A percentile compares a stretch with the other conserved stretches of the same genome.
Conservation (phyloP, 345 rosid species). For the Hypericum perforatum region DNA sequence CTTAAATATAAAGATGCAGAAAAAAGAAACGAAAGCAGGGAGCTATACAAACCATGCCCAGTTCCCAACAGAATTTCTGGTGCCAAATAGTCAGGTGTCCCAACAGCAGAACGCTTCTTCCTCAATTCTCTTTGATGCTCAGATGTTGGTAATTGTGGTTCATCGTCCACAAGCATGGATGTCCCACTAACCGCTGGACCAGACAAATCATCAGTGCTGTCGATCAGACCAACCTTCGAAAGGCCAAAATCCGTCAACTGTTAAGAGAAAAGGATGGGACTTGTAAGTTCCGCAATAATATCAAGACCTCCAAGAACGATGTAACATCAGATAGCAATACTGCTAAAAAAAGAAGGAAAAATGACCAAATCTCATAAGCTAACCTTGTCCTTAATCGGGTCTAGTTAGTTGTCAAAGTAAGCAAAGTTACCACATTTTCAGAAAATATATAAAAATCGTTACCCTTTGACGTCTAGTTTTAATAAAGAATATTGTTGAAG, state of each 20-base stretch:
- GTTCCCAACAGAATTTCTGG: constrained; percentile 99
- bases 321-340: not conserved
- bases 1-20: not conserved
- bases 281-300: not conserved
- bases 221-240: constrained; percentile 95
- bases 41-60: constrained; percentile 82
- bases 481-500: too few species aligned
- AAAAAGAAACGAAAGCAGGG: constrained; percentile 18
- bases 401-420: too few species aligned
- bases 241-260: constrained; percentile 90
- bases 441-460: too few species aligned
- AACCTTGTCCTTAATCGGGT: too few species aligned
- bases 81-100: constrained; percentile 99
- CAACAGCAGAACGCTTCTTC: constrained; percentile 97
- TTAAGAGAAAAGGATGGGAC: constrained; percentile 12
- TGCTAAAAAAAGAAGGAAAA: not conserved
- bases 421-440: too few species aligned
- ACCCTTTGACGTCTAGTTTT: too few species aligned
- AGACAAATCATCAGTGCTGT: constrained; percentile 96
- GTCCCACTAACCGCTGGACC: constrained; percentile 80
- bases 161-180: constrained; percentile 79
- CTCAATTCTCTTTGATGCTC: constrained; percentile 62
- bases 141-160: constrained; percentile 44
- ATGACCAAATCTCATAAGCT: not conserved
- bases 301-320: not conserved